Conservation (phyloP, 2,329 filamentous ascomycete species). For the Huntiella savannae region DNA sequence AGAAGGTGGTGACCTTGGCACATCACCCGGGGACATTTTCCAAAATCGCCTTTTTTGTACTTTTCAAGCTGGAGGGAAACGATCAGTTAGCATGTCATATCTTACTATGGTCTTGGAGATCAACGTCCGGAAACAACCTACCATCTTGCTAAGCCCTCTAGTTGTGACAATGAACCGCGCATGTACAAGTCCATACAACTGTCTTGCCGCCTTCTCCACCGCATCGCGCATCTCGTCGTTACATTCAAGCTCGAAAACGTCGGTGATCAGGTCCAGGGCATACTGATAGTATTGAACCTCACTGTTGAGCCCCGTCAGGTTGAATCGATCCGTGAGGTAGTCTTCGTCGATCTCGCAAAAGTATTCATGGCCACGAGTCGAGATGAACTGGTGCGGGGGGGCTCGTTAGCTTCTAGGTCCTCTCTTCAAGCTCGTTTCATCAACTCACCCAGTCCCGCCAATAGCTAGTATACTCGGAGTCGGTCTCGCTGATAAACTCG, state of each 20-base stretch:
- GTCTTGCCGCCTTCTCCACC: constrained; percentile 90
- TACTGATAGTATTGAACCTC: constrained; percentile 99
- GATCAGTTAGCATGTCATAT: constrained; percentile 1
- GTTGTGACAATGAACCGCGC: constrained; percentile 95
- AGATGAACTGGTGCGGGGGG: constrained; percentile 60
- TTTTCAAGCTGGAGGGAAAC: constrained; percentile 65
- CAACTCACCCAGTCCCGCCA: constrained; percentile 94
- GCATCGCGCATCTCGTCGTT: constrained; percentile 96
- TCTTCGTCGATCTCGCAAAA: constrained; percentile 99
- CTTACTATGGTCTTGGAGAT: neutral
- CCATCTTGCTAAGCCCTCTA: constrained; percentile 87
- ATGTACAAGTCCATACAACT: constrained; percentile 90
- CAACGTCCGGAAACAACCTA: constrained; percentile 23
- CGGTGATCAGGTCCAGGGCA: constrained; percentile 88
- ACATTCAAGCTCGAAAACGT: constrained; percentile 96
- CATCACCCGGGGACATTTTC: constrained; percentile 91
- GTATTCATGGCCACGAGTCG: constrained; percentile 92
- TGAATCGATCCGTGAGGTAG: constrained; percentile 95
- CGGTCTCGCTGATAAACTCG: constrained; percentile 92
- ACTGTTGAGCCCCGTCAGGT: constrained; percentile 87
- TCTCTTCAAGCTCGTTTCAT: neutral
- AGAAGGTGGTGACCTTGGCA: constrained; percentile 86
- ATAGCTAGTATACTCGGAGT: constrained; percentile 98
- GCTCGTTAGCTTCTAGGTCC: neutral
- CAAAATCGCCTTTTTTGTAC: constrained; percentile 95